These are phyloP conservation scores for Mucor lusitanicus DNA, from an alignment of 371 early-diverging fungal species.

Conservation along the genomic window DNA sequence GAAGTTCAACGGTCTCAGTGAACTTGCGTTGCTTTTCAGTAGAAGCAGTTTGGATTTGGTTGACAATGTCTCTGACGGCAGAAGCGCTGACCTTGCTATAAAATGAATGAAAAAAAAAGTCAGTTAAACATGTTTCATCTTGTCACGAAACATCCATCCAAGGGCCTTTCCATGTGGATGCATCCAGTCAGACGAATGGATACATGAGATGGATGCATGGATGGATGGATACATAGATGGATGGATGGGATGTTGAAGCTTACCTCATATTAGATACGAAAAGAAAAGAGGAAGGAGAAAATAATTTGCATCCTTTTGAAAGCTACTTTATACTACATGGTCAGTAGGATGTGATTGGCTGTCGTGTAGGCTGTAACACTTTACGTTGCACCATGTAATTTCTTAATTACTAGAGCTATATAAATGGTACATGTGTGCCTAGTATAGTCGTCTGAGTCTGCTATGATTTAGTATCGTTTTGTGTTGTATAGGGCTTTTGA, in stretches of 20 bases:
- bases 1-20: constrained; percentile 95
- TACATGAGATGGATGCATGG: constrained; percentile 6
- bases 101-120: neutral
- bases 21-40: constrained; percentile 92
- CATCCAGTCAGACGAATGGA: constrained; percentile 5
- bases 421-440: too few species aligned
- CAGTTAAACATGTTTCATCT: too few species aligned
- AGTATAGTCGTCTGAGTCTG: too few species aligned
- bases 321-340: neutral
- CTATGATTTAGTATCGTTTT: too few species aligned
- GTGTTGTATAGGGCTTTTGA: too few species aligned
- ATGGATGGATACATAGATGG: constrained; percentile 14
- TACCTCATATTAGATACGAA: constrained; percentile 25
- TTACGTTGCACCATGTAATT: neutral
- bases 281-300: constrained; percentile 12
- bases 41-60: constrained; percentile 69
- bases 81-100: constrained; percentile 84
- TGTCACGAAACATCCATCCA: too few species aligned
- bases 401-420: too few species aligned
- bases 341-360: neutral
- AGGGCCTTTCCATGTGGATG: neutral
- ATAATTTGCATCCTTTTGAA: neutral
- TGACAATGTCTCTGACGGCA: constrained; percentile 84
- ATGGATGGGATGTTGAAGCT: constrained; percentile 11
- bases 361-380: neutral